Evolutionary conservation across 1,284 basidiomycete genomes (phyloP), one percentile per base, ranked within the genome.

Genomic region (Ganoderma sinense): DNA sequence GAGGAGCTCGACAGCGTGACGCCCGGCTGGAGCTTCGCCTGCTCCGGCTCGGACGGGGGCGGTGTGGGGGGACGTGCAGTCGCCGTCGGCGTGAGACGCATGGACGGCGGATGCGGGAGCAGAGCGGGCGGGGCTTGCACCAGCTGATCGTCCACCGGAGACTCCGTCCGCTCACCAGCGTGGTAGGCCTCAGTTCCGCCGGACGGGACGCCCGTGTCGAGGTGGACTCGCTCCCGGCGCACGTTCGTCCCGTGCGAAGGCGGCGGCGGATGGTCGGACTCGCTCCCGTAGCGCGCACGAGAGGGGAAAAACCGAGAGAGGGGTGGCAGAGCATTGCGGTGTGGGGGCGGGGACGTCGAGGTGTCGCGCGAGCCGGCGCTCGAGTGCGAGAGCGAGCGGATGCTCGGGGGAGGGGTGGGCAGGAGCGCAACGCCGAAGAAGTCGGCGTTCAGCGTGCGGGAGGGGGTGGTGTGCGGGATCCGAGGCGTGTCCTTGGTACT

Each of bases 221-320:
- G 65, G 33, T 80, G 74, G 7, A 77, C 66, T 51, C 77, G 73
- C 41, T 73, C 73, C 4, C 76, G 72, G 23, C 75, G 74, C 64
- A 67, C 72, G 68, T 69, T 72, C 43, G 71, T 73, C 33, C 73
- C 64, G 72, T 66, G 29, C 66, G 69, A 41, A 73, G 74, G 16
- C 66, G 69, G 16, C 66, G 69, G 10, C 8, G 62, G 59, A 56
- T 33, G 65, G 29, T 72, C 74, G 67, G 77, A 72, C 41, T 77
- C 74, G 3, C 72, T 71, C 10, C 74, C 76, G 66, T 78, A 78
- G 29, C 77, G 73, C 62, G 73, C 68, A 43, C 80, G 79, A 26
- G 79, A 81, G 23, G 81, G 81, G 69, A 82, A 81, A 58, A 82
- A 73, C 8, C 81, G 76, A 16, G 78, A 73, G 6, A 81, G 67